Evolutionary conservation across 208 protist genomes (phyloP).

Genomic region (Trypanosoma melophagium): DNA sequence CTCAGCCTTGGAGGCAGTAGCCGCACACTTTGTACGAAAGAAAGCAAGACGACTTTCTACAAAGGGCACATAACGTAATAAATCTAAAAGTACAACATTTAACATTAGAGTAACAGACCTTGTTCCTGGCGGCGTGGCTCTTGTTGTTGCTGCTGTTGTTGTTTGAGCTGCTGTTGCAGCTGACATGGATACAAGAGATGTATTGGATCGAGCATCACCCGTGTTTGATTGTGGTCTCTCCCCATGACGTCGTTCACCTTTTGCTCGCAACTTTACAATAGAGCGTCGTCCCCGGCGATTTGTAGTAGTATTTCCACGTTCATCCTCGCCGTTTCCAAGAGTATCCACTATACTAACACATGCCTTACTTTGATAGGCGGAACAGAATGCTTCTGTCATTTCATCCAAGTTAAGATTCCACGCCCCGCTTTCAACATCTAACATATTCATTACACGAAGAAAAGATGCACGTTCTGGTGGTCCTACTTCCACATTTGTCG

Average conservation of each 20-base stretch:
- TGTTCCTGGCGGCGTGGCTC: too few species aligned
- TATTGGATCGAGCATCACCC: not conserved
- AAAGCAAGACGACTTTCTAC: slow-evolving; percentile 35
- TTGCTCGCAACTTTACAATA: not conserved
- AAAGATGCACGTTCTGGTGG: slow-evolving; percentile 28
- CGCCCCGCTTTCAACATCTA: slow-evolving; percentile 36
- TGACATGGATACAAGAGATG: not conserved
- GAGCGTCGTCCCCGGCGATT: not conserved
- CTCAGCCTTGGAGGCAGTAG: slow-evolving; percentile 23
- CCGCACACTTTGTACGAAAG: slow-evolving; percentile 28
- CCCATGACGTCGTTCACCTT: not conserved
- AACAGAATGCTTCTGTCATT: slow-evolving; percentile 34
- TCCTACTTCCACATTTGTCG: slow-evolving; percentile 28
- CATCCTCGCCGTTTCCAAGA: not conserved
- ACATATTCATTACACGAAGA: slow-evolving; percentile 31
- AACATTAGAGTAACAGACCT: slow-evolving; percentile 25
- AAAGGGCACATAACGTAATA: slow-evolving; percentile 50
- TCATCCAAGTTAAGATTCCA: slow-evolving; percentile 34
- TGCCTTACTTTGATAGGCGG: slow-evolving; percentile 4
- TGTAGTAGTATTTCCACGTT: not conserved
- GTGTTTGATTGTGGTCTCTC: not conserved
- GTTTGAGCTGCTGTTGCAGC: not conserved
- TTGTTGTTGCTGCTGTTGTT: not conserved
- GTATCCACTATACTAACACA: not conserved
- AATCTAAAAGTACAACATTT: slow-evolving; percentile 28